Conservation (phyloP, 495 filamentous ascomycete species). For the Pyrenula massariospora region DNA sequence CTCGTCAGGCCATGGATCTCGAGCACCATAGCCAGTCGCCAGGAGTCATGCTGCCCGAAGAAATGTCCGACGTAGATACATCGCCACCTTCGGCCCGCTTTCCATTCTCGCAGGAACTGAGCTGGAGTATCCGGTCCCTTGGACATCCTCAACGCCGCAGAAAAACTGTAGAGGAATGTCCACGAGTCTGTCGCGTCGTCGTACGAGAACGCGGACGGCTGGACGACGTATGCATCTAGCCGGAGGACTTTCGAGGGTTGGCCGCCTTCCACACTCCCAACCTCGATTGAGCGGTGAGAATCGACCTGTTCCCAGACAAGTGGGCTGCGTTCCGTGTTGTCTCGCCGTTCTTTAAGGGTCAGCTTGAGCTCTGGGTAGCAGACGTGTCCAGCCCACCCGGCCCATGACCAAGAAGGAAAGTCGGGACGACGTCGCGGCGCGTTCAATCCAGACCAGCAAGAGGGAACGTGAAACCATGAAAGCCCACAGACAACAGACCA, state of each 20-base stretch:
- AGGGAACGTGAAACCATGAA: background rate
- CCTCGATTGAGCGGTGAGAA: background rate
- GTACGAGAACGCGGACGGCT: background rate
- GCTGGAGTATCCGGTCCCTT: background rate
- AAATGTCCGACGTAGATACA: background rate
- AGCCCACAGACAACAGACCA: background rate
- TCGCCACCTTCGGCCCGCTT: background rate
- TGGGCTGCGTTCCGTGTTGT: background rate
- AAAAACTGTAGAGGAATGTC: background rate
- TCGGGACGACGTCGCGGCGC: conserved; percentile 9
- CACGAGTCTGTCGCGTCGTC: background rate
- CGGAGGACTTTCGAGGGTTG: background rate
- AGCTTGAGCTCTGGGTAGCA: background rate
- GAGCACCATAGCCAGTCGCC: too few species aligned
- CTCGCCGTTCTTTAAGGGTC: background rate
- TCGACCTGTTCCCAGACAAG: background rate
- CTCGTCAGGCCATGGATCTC: too few species aligned
- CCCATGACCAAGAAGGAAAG: conserved; percentile 16
- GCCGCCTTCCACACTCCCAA: background rate
- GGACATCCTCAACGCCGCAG: background rate
- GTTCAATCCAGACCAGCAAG: conserved; percentile 15
- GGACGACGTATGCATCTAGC: background rate
- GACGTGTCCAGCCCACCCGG: conserved; percentile 8
- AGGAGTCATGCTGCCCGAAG: too few species aligned
- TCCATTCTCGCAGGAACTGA: background rate